Base-by-base conservation (phyloP, 73 alveolate species). In the Tetrahymena borealis region DNA sequence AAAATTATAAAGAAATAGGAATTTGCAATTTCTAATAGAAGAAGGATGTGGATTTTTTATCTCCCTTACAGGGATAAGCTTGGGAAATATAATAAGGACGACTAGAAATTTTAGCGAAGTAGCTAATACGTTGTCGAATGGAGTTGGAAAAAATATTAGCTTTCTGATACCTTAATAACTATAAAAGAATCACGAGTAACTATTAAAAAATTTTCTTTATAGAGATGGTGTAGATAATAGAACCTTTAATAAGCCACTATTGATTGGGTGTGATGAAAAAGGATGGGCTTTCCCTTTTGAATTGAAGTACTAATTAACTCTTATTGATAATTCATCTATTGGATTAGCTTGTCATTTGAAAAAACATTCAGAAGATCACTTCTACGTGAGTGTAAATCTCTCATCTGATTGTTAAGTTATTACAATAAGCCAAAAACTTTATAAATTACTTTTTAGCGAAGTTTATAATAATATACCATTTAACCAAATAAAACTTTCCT, bases 241-340 rank as follows among this genome's bases (percentile, higher is more conserved):
- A 13, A 60, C 85, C 1, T 8, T 60, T n/a, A 60, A 60, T 60
- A 60, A 60, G 15, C 85, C 85, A 10, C 85, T 60, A 24, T 60
- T 60, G 37, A 5, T 60, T 24, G 85, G 85, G 18, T 60, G 85
- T 60, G 85, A 60, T 60, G 85, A 60, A 60, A 60, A 60, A 60
- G 85, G 85, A 60, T 60, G 85, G 85, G 85, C 85, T 60, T 60
- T 60, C 28, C 85, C 85, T n/a, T 60, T 60, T n/a, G 85, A 60
- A 28, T 20, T 60, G 13, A 60, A 60, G 28, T 60, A 60, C 16
- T 18, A 60, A 28, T 35, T 60, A 1, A 60, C 85, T 20, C 33
- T 60, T 3, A 60, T 60, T 4, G 85, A 60, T 60, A 60, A 60
- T 60, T 60, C 38, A 24, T 35, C n/a, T 24, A 60, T 60, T 16